Base-by-base conservation (phyloP, 2,329 filamentous ascomycete species). In the Microcyclospora tardicrescens region DNA sequence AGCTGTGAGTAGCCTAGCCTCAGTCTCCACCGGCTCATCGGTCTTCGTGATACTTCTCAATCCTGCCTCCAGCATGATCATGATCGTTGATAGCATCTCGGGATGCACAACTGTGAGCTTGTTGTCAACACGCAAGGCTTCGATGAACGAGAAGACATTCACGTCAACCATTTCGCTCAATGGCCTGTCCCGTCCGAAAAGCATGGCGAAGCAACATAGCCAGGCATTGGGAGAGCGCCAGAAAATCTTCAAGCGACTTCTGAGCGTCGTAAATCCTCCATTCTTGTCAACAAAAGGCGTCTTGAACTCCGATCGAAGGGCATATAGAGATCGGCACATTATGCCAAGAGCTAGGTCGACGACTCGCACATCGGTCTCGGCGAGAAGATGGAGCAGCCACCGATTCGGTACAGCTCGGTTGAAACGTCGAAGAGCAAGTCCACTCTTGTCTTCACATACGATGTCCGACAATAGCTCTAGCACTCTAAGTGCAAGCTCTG, bases 371-470 rank as follows among this genome's bases (percentile, higher is more conserved):
- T 96, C 83, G 44, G 84, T 77, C 56, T 95, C 87, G 6, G 84
- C 84, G 36, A 96, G 71, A 11, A 98, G 73, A 59, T 95, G 93
- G 11, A 98, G 66, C 3, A 61, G 47, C 57, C 56, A 60, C 72
- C 94, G 94, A 51, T 93, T 94, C 15, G 89, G 95, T 8, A 98
- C 89, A 1, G 89, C 93, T 54, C 81, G 83, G 5, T 86, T 84
- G 66, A 98, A 96, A 51, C 86, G 91, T 54, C 45, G 29, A 35
- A 54, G 39, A 48, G 55, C 15, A 44, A 48, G 27, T 42, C 36
- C 32, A n/a, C 44, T 49, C 11, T 38, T 40, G n/a, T 53, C 49
- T 31, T 54, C 48, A 24, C 44, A 49, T 2, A 56, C 28, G 11
- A 48, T 41, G 5, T 53, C 47, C 8, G 46, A 44, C 9, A 59